Base-by-base conservation (phyloP, 208 protist species). In the Leishmania guyanensis region DNA sequence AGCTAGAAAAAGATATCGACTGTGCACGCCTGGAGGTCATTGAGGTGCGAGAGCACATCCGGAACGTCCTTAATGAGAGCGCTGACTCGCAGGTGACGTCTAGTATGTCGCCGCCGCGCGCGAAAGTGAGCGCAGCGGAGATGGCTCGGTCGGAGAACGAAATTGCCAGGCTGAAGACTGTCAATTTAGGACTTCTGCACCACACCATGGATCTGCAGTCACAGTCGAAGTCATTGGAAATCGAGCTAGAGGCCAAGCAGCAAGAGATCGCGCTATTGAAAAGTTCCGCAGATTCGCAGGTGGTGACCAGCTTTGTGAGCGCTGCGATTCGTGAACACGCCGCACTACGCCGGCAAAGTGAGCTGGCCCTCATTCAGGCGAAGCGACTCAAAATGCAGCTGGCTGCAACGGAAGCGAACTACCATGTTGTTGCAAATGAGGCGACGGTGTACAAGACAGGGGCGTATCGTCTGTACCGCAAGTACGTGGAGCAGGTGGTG, bases 381-480 rank as follows among this genome's bases (percentile, higher is more conserved):
- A 93, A 94, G 86, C 86, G 88, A 12, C 72, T 91, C 54, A 85
- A 86, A 64, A 88, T 98, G 75, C 93, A 96, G 75, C 89, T 98
- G 26, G 89, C 87, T 20, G 94, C 93, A 10, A 92, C 91, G 2
- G 94, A 98, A 83, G 93, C 94, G 16, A 98, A 98, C 88, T 90
- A 92, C 71, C 91, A 93, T 60, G 91, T 98, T 10, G 92, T 94
- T 62, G 79, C 90, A 48, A 98, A 98, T 85, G 94, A 98, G 86
- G 94, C 93, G 22, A 95, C 80, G 5, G 73, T 86, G 64, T 96
- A 98, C 88, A 96, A 95, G 75, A 89, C 93, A 10, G 92, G 88
- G 58, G 94, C 94, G 2, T 95, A 96, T 75, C 92, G 93, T 10
- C 86, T 98, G 50, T 98, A 96, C 78, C 90, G 92, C 46, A 86